Evolutionary conservation across 352 stramenopile genomes (phyloP), one percentile per base, ranked within the genome.

Genomic region (Pythium angustatum): DNA sequence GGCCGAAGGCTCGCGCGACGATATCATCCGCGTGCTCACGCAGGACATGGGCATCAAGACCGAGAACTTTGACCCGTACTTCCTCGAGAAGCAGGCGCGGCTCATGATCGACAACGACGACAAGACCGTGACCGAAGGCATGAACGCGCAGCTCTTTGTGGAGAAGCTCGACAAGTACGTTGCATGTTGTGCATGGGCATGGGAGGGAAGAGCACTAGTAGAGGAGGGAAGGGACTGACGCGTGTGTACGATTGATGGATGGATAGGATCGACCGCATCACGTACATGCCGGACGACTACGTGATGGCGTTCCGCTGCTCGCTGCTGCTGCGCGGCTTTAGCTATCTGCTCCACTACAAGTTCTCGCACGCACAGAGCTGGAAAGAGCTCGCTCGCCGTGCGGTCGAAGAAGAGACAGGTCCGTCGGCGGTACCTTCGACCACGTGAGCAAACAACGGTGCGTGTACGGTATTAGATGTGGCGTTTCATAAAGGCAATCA

Each of bases 41-140:
- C 60, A 91, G 54, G 81, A 94, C 26, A 93, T 96, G 77, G 80
- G 83, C 33, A 73, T 96, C 38, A 70, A 71, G 12, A 89, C 89
- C 9, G 83, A 80, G 43, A 83, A 94, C 27, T 91, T 78, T 63
- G 73, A 96, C 54, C 76, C 83, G 27, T 93, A 94, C 60, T 91
- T 94, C 50, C 48, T 94, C 31, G 88, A 96, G 45, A 93, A 92
- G 61, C 80, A 94, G 63, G 83, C 78, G 31, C 80, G 78, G 6
- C 61, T 96, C 44, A 94, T 93, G 85, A 90, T 94, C 71, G 88
- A 96, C 72, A 89, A 90, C 48, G 87, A 95, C 68, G 84, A 94
- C 58, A 77, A 75, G 14, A 76, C 68, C 21, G 76, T 96, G 30
- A 94, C 87, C 6, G 81, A 93, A 61, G 87, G 87, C 59, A 84